Evolutionary conservation across 345 rosid genomes (phyloP).

Genomic region (Camelina sativa): DNA sequence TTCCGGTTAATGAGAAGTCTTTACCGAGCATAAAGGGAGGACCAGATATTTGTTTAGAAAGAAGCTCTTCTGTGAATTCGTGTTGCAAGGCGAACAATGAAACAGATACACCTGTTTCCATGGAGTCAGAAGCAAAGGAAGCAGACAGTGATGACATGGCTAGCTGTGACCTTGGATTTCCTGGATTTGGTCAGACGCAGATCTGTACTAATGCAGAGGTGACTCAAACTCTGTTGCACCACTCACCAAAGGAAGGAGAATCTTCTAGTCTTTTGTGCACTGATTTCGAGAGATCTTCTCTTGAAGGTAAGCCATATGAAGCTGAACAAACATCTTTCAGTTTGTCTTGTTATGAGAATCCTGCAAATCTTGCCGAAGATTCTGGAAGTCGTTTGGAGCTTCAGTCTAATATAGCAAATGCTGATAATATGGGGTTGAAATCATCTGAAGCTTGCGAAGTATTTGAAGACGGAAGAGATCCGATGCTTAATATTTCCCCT

Average conservation of each 20-base stretch:
- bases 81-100: neutral
- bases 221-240: slow-evolving; percentile 26
- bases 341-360: slow-evolving; percentile 10
- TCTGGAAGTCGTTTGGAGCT: slow-evolving; percentile 1
- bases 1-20: neutral
- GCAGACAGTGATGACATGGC: slow-evolving; percentile 20
- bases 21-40: neutral
- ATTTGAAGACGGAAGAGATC: slow-evolving; percentile 3
- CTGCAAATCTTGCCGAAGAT: slow-evolving; percentile 10
- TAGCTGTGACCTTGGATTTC: neutral
- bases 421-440: slow-evolving; percentile 14
- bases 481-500: neutral
- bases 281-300: slow-evolving; percentile 6
- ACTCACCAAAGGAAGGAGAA: slow-evolving; percentile 27
- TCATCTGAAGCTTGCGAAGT: slow-evolving; percentile 14
- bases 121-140: slow-evolving; percentile 18
- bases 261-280: neutral
- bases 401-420: slow-evolving; percentile 17
- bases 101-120: slow-evolving; percentile 15
- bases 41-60: slow-evolving; percentile 8
- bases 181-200: slow-evolving; percentile 9
- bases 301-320: slow-evolving; percentile 2
- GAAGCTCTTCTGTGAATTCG: slow-evolving; percentile 23
- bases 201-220: slow-evolving; percentile 6
- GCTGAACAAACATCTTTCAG: slow-evolving; percentile 15